A percentile compares a stretch with the other conserved stretches of the same genome.
Conservation (phyloP, 1,139 yeast species). For the Sugiyamaella paludigena region DNA sequence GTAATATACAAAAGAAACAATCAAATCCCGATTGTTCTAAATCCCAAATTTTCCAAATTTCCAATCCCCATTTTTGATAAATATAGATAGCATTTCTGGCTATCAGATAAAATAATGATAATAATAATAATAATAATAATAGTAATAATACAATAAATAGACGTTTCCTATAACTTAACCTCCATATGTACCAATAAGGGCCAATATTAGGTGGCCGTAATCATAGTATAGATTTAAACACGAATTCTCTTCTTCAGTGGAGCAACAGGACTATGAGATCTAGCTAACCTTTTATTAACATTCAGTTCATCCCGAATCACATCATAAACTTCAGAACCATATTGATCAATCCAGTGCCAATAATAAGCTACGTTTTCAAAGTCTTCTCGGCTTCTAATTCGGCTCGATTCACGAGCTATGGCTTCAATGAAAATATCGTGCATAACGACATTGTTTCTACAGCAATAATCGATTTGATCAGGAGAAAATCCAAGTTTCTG, state of each 20-base stretch:
- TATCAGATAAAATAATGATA: no score
- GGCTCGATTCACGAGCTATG: conserved; percentile 27
- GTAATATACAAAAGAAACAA: no score
- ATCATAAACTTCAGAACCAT: conserved; percentile 29
- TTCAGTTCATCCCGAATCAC: conserved; percentile 25
- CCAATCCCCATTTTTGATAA: no score
- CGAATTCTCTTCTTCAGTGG: conserved; percentile 9
- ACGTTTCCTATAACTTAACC: no score
- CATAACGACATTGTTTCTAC: conserved; percentile 30
- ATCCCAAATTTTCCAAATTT: no score
- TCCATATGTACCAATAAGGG: no score
- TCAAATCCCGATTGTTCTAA: no score
- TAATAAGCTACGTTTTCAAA: conserved; percentile 28
- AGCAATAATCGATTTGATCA: conserved; percentile 27
- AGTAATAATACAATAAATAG: no score
- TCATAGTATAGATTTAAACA: background rate
- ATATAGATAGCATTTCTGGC: no score
- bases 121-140: no score
- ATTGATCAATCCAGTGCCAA: conserved; percentile 32
- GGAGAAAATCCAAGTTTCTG: conserved; percentile 28
- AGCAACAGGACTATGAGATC: conserved; percentile 9
- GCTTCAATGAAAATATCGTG: conserved; percentile 33
- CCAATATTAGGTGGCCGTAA: no score
- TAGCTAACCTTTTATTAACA: conserved; percentile 11
- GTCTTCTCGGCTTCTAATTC: conserved; percentile 27